Base-by-base conservation (phyloP, 2,329 filamentous ascomycete genomes). In the Parastagonospora nodorum region DNA sequence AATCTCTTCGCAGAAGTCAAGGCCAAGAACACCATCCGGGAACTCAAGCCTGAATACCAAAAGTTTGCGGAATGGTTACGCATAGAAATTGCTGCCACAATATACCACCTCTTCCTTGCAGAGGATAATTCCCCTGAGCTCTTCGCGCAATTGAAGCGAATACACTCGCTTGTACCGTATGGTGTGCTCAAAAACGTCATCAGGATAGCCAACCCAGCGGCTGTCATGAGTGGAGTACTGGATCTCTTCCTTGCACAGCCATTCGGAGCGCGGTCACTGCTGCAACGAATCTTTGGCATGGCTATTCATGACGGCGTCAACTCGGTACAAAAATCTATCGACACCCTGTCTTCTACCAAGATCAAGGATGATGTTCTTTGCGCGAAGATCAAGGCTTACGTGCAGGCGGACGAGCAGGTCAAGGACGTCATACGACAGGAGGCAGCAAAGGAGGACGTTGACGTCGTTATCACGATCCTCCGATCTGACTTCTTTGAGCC, bases 61-160 rank as follows among this genome's bases (percentile, higher is more conserved):
- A 99, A 97, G 72, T 97, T 99, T 70, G 93, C 93, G 14, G 94
- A 99, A 74, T 99, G 94, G 94, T 79, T 97, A 43, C 88, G 94
- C 33, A 99, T 99, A 67, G 94, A 99, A 76, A 88, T 99, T 42
- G 94, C 94, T 19, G 94, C 94, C 35, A 97, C 94, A 16, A 86
- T 97, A 51, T 99, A 99, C 70, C 94, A 99, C 73, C 80, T 99
- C 30, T 99, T 99, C 80, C 82, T 99, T 38, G 94, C 94, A 5
- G 94, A 99, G 73, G 94, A 99, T 76, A 99, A 99, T 74, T 97
- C 93, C 0, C 92, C 94, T 1, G 94, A 99, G 69, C 76, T 99
- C 28, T 97, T 97, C 72, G 91, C 92, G 0, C 94, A 99, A 74
- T 87, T 89, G 4, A 96, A 93, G 76, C 86, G 90, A 53, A 97